Percentiles rank a stretch among this genome's conserved stretches.
These are phyloP conservation scores for Anacardium occidentale DNA, from an alignment of 345 rosid species.

Conservation along the genomic window DNA sequence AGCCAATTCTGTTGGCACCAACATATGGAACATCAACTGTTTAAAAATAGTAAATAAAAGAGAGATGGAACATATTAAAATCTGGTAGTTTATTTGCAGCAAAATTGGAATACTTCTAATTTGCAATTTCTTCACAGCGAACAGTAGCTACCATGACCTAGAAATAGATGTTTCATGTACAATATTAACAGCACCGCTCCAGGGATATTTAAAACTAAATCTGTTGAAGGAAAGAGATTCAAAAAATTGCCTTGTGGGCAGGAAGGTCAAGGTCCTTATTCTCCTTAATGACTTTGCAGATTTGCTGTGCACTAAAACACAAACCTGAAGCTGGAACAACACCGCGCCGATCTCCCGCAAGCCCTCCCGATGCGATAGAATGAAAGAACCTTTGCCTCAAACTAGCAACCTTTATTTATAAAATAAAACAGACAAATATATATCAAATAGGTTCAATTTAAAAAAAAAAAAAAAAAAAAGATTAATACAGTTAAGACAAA, in stretches of 20 bases:
- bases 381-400: constrained; percentile 86
- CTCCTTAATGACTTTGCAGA: no score
- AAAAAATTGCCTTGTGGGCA: no score
- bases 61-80: constrained; percentile 8
- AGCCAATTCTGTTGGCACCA: constrained; percentile 7
- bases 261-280: no score
- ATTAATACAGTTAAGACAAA: no score
- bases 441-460: background rate
- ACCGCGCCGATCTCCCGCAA: no score
- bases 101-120: constrained; percentile 67
- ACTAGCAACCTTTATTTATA: constrained; percentile 61
- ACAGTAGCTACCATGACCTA: constrained; percentile 99
- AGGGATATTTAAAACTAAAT: background rate
- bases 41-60: background rate
- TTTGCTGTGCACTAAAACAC: no score
- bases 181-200: constrained; percentile 13
- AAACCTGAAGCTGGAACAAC: no score
- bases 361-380: no score
- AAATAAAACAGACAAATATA: constrained; percentile 1
- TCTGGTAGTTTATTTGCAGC: constrained; percentile 53
- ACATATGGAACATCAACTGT: constrained; percentile 16
- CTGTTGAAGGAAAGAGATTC: background rate
- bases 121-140: constrained; percentile 94
- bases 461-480: background rate
- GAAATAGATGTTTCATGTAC: constrained; percentile 25